These are phyloP conservation scores for Ophiostoma tasmaniense DNA, from an alignment of 2,329 filamentous ascomycete genomes.

Conservation along the genomic window DNA sequence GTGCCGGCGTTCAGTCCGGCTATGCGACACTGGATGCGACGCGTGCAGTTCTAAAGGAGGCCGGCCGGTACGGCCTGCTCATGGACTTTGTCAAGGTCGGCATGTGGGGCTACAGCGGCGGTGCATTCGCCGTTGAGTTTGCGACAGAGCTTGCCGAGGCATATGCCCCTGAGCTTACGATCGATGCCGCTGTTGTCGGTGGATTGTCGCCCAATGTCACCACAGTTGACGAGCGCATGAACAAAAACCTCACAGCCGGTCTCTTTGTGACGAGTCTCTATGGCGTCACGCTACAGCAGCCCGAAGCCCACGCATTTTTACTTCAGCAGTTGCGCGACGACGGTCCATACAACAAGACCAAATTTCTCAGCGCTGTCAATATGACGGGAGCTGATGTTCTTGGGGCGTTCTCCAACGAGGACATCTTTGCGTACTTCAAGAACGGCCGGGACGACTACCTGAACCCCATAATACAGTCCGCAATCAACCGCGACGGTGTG, in stretches of 20 bases:
- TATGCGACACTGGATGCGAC: neutral
- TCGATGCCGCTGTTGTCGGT: neutral
- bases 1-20: neutral
- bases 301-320: neutral
- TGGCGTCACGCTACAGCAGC: neutral
- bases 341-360: neutral
- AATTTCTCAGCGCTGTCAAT: slow-evolving; percentile 26
- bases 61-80: slow-evolving; percentile 19
- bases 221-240: neutral
- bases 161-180: slow-evolving; percentile 30
- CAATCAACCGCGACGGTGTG: neutral
- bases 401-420: slow-evolving; percentile 26
- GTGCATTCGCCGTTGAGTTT: slow-evolving; percentile 38
- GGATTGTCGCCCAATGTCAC: neutral
- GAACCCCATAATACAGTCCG: neutral
- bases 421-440: slow-evolving; percentile 35
- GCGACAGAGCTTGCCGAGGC: slow-evolving; percentile 37
- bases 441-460: slow-evolving; percentile 22
- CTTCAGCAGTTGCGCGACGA: neutral
- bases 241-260: neutral
- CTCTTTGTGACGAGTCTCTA: neutral
- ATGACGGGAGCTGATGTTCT: slow-evolving; percentile 26
- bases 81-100: slow-evolving; percentile 29
- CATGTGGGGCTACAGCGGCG: slow-evolving; percentile 46
- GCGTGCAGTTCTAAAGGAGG: neutral